A percentile compares a stretch with the other conserved stretches of the same genome.
phyloP scores from a whole-genome alignment of 2,329 filamentous ascomycete genomes.

The Alternaria arborescens region DNA sequence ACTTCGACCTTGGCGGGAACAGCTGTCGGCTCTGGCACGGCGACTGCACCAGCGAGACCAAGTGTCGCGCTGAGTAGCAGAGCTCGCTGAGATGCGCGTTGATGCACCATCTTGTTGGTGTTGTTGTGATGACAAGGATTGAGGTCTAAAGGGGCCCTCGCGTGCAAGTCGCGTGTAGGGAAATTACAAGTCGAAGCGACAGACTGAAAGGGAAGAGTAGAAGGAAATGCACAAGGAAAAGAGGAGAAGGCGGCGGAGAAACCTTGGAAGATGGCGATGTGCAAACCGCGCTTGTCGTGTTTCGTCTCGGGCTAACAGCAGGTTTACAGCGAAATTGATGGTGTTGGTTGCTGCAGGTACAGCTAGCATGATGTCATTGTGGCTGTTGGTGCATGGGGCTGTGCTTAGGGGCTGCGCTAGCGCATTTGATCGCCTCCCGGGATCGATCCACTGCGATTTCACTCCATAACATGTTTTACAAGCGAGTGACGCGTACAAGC shows the following conservation, averaged over 20 bases:
- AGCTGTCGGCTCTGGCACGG: conserved; percentile 44
- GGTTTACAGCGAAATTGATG: conserved; percentile 13
- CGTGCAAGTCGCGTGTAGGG: conserved; percentile 7
- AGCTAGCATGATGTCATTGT: conserved; percentile 17
- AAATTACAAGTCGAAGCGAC: conserved; percentile 16
- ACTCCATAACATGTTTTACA: conserved; percentile 1
- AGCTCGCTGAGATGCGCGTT: conserved; percentile 24
- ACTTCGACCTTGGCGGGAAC: conserved; percentile 41
- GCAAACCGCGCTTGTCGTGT: conserved; percentile 8
- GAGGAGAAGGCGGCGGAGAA: not conserved
- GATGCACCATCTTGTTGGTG: conserved; percentile 25
- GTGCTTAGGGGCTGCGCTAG: not conserved
- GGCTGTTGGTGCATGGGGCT: not conserved
- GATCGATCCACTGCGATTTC: conserved; percentile 1
- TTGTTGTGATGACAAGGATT: not conserved
- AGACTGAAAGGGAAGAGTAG: conserved; percentile 16
- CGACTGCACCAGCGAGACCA: conserved; percentile 34
- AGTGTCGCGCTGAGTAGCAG: conserved; percentile 36
- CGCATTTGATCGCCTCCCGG: conserved; percentile 9
- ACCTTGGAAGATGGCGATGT: conserved; percentile 1
- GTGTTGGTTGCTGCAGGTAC: conserved; percentile 19
- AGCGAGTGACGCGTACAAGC: too few relatives aligned
- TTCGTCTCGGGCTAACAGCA: conserved; percentile 12
- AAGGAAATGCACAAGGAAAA: conserved; percentile 1
- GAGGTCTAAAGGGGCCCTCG: not conserved